phyloP scores from a whole-genome alignment of 108 stramenopile species.

The Chaetoceros muelleri region DNA sequence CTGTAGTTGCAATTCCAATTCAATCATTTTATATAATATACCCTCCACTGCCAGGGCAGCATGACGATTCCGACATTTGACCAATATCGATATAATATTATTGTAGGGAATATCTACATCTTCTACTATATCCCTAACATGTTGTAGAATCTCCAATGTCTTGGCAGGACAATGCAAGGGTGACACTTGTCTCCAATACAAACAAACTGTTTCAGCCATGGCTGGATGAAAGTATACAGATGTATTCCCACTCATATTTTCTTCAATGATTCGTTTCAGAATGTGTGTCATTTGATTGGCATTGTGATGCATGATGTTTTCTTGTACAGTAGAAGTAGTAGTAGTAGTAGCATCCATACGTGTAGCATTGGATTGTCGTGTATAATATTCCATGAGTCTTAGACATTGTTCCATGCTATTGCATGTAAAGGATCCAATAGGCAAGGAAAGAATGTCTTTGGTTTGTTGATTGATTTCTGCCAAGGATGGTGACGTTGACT shows the following conservation, averaged over 20 bases:
- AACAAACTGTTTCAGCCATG: not conserved
- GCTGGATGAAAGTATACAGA: not conserved
- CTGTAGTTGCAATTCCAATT: not conserved
- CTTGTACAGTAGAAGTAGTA: too few relatives aligned
- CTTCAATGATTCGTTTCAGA: not conserved
- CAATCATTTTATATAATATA: not conserved
- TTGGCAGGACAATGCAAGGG: not conserved
- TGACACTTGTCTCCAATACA: not conserved
- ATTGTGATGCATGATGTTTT: not conserved
- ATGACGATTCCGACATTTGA: not conserved
- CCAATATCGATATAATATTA: not conserved
- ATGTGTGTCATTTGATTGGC: not conserved
- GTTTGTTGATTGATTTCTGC: too few relatives aligned
- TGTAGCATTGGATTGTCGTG: too few relatives aligned
- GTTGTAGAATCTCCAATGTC: not conserved
- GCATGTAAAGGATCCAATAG: not conserved
- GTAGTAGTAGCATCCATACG: too few relatives aligned
- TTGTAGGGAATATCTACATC: not conserved
- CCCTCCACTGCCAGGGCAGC: not conserved
- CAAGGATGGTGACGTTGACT: too few relatives aligned
- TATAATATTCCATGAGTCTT: not conserved
- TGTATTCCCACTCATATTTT: not conserved
- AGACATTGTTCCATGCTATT: not conserved
- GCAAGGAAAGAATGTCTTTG: too few relatives aligned
- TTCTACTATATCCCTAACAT: not conserved